Percentiles rank a stretch among this genome's conserved stretches.
phyloP scores from a whole-genome alignment of 441 rosid genomes.

The Pelargonium fulgidum region DNA sequence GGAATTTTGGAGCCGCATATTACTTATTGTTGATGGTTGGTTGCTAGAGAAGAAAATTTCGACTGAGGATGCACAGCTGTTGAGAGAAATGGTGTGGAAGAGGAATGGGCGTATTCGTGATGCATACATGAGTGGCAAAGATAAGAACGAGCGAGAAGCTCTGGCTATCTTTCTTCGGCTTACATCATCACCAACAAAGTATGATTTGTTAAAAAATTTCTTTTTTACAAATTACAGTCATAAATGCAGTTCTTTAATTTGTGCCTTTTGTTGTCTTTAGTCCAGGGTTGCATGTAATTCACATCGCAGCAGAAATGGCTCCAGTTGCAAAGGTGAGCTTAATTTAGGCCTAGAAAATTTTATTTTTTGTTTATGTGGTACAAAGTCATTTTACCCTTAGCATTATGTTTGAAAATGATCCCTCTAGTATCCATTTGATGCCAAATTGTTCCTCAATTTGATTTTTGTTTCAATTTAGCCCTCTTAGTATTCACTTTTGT shows the following conservation, averaged over 20 bases:
- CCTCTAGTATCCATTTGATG: too few species aligned
- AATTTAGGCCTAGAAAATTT: conserved; percentile 18
- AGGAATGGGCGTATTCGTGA: conserved; percentile 56
- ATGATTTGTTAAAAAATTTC: neutral
- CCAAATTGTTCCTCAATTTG: too few species aligned
- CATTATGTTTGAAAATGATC: too few species aligned
- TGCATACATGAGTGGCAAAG: conserved; percentile 56
- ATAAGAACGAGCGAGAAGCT: conserved; percentile 61
- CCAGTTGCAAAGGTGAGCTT: conserved; percentile 92
- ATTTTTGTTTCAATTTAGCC: too few species aligned
- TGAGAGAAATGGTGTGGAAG: conserved; percentile 85
- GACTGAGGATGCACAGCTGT: conserved; percentile 47
- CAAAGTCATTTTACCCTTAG: neutral
- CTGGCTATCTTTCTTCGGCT: conserved; percentile 57
- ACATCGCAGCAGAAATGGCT: conserved; percentile 97
- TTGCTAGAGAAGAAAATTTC: conserved; percentile 75
- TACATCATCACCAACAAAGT: conserved; percentile 59
- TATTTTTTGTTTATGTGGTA: conserved; percentile 15
- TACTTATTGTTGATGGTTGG: conserved; percentile 92
- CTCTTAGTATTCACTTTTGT: too few species aligned
- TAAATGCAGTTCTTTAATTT: conserved; percentile 25
- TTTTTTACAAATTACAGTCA: conserved; percentile 7
- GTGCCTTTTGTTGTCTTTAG: conserved; percentile 50
- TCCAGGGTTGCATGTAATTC: conserved; percentile 76
- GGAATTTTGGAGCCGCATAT: conserved; percentile 86